Conservation (phyloP, 169 alveolate genomes). For the Eimeria tenella region DNA sequence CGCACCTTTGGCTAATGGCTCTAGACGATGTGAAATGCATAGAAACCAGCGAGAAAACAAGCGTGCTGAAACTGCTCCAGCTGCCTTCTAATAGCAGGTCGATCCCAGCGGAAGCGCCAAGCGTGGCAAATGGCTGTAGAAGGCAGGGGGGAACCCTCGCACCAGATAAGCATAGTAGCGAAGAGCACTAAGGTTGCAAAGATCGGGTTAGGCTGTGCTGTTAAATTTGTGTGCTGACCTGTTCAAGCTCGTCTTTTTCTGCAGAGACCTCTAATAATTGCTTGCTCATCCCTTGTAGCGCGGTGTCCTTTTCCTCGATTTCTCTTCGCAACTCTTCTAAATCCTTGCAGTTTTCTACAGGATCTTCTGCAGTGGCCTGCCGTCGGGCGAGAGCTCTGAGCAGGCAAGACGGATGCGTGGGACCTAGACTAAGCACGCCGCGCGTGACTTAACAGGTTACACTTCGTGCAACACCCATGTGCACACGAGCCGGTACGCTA, state of each 20-base stretch:
- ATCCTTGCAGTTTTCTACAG: background rate
- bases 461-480: background rate
- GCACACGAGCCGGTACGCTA: background rate
- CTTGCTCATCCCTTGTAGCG: constrained; percentile 44
- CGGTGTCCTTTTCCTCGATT: constrained; percentile 30
- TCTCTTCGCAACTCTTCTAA: background rate
- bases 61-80: too few species aligned
- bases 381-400: constrained; percentile 45
- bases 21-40: too few species aligned
- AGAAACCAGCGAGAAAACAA: too few species aligned
- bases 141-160: too few species aligned
- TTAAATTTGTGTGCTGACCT: background rate
- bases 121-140: too few species aligned
- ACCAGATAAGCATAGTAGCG: too few species aligned
- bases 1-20: background rate
- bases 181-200: too few species aligned
- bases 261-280: constrained; percentile 59
- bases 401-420: background rate
- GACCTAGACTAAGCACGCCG: background rate
- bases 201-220: too few species aligned
- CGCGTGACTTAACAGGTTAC: too few species aligned
- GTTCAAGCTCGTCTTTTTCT: constrained; percentile 36
- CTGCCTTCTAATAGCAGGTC: too few species aligned
- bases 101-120: too few species aligned
- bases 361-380: background rate